Evolutionary conservation across 257 asterid species (phyloP).

Genomic region (Craterostigma plantagineum): DNA sequence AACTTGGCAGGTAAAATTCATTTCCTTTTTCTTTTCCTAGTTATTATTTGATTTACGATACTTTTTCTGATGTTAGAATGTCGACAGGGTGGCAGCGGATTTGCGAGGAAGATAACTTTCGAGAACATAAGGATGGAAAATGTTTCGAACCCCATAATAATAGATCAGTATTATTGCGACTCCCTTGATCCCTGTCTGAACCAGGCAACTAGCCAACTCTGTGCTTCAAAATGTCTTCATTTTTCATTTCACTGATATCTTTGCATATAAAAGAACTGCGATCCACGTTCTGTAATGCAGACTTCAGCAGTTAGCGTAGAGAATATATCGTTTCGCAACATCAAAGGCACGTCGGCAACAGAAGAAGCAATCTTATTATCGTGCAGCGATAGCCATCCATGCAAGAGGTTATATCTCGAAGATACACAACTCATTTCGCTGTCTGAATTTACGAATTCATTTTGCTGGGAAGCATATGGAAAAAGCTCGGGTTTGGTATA

Average conservation of each 20-base stretch:
- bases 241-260: too few relatives aligned
- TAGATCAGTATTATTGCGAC: constrained; percentile 79
- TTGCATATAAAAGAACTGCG: neutral
- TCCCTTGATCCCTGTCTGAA: constrained; percentile 34
- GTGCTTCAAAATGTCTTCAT: neutral
- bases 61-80: neutral
- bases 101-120: constrained; percentile 37
- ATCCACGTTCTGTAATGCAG: constrained; percentile 19
- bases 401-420: constrained; percentile 31
- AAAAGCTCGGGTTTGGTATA: constrained; percentile 25
- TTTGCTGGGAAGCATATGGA: constrained; percentile 79
- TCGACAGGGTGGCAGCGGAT: constrained; percentile 83
- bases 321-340: constrained; percentile 20
- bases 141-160: constrained; percentile 74
- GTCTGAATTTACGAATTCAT: constrained; percentile 23
- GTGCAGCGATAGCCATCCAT: constrained; percentile 64
- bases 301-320: constrained; percentile 37
- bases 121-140: constrained; percentile 52
- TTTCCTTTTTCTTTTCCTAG: neutral
- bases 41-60: neutral
- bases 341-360: constrained; percentile 61
- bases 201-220: constrained; percentile 35
- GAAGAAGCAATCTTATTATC: constrained; percentile 38
- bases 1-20: constrained; percentile 78
- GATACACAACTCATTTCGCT: constrained; percentile 26